phyloP scores from a whole-genome alignment of 2,329 filamentous ascomycete genomes.

The Hymenoscyphus albidus region DNA sequence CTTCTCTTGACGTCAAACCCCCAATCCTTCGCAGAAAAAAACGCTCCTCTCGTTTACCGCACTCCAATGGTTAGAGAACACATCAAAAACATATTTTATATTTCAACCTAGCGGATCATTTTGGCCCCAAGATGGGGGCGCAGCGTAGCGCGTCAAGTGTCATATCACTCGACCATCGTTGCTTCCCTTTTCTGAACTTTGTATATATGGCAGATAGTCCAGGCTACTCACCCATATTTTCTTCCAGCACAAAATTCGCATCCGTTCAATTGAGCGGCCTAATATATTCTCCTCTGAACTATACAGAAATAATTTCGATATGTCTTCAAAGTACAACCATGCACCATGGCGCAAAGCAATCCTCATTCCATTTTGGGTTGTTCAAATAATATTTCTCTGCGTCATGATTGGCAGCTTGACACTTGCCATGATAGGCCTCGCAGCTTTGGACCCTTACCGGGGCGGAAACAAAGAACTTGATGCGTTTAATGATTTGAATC shows the following conservation, averaged over 20 bases:
- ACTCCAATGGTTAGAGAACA: not conserved
- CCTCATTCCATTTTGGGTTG: constrained; percentile 28
- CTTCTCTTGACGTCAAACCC: not conserved
- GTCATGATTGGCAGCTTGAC: constrained; percentile 18
- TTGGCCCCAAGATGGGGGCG: too few relatives aligned
- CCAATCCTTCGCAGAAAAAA: not conserved
- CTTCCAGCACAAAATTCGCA: not conserved
- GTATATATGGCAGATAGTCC: not conserved
- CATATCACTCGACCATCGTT: too few relatives aligned
- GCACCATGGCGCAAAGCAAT: constrained; percentile 26
- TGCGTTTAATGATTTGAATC: not conserved
- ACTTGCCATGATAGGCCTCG: constrained; percentile 15
- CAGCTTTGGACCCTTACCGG: not conserved
- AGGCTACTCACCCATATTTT: not conserved
- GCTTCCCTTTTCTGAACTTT: too few relatives aligned
- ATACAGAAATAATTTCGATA: not conserved
- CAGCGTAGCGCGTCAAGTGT: too few relatives aligned
- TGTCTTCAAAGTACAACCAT: constrained; percentile 16
- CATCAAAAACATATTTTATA: too few relatives aligned
- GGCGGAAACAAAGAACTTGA: not conserved
- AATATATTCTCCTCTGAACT: not conserved
- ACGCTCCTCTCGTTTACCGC: not conserved
- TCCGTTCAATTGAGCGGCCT: not conserved
- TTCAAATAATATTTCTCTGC: constrained; percentile 25
- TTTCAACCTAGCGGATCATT: too few relatives aligned